Base-by-base conservation (phyloP, 2,329 filamentous ascomycete species). In the Aureobasidium sp. region DNA sequence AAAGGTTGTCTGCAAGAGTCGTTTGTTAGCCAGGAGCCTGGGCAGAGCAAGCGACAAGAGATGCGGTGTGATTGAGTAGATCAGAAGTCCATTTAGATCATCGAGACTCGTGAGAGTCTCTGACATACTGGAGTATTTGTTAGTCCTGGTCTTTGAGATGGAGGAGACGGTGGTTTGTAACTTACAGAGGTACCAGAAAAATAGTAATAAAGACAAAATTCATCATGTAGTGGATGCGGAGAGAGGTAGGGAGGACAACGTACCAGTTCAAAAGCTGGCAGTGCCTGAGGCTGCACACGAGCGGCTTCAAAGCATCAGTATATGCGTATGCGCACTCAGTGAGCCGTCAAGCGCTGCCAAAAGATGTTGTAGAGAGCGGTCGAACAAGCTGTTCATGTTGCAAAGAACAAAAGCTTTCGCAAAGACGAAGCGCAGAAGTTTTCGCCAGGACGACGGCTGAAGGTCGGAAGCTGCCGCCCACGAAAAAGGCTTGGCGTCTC, bases 61-160 rank as follows among this genome's bases (percentile, higher is more conserved):
- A 51, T 45, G 17, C 8, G 22, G 22, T 39, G 8, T 45, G n/a
- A 12, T 34, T 64, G 20, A 62, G 66, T 42, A 65, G 66, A 68
- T 92, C 89, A 92, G 89, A 91, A 90, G 89, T 91, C 87, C 87
- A 80, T 79, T 88, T 81, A 84, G 89, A 90, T 90, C 89, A 92
- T 89, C 77, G 86, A 81, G 75, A 78, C 73, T 78, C 80, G 8
- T 20, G 63, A 79, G 73, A 72, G 71, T 72, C 82, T 81, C 86
- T 94, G 87, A 90, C 85, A 91, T 91, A 94, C 22, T 25, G 22
- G 22, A 25, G 22, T 25, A 25, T 25, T 25, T 25, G 22, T 25
- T 25, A 25, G 22, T 25, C 22, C 22, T 25, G 22, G 22, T 25
- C 22, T 25, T 25, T 3, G 22, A 25, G 22, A 25, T 25, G 22